These are phyloP conservation scores for Entomortierella chlamydospora DNA, from an alignment of 192 early-diverging fungal species.

Conservation along the genomic window DNA sequence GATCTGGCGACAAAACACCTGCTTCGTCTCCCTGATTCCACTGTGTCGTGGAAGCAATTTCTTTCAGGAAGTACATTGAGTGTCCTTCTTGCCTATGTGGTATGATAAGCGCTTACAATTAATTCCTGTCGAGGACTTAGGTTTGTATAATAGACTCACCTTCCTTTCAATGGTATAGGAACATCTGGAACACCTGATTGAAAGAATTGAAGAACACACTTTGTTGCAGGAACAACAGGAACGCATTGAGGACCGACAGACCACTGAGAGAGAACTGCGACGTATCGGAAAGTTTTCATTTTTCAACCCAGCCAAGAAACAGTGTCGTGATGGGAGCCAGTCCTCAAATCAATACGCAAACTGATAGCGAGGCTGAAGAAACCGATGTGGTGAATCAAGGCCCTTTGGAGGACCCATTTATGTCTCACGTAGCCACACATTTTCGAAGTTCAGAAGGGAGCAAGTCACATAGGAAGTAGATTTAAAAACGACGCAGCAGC, in stretches of 20 bases:
- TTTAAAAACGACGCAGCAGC: too few species aligned
- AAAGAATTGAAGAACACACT: slow-evolving; percentile 13
- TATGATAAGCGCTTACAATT: slow-evolving; percentile 6
- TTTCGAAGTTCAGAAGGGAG: too few species aligned
- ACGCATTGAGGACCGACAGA: slow-evolving; percentile 14
- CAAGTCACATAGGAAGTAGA: too few species aligned
- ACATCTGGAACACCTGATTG: slow-evolving; percentile 7
- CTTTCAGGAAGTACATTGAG: slow-evolving; percentile 16
- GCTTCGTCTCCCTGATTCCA: slow-evolving; percentile 26
- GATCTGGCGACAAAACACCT: slow-evolving; percentile 31
- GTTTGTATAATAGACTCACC: slow-evolving; percentile 2
- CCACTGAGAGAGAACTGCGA: slow-evolving; percentile 13
- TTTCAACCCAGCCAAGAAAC: slow-evolving; percentile 21
- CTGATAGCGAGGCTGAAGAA: background rate
- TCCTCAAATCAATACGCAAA: slow-evolving; percentile 2
- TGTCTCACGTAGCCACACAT: too few species aligned
- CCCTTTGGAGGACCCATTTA: too few species aligned
- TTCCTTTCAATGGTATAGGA: slow-evolving; percentile 11
- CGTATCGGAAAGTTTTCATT: slow-evolving; percentile 12
- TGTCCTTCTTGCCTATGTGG: slow-evolving; percentile 21
- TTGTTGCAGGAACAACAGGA: slow-evolving; percentile 16
- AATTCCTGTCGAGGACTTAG: background rate
- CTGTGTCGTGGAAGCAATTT: slow-evolving; percentile 25
- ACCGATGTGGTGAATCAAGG: too few species aligned
- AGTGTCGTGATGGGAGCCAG: background rate